Conservation (phyloP, 441 rosid species). For the Adansonia rubrostipa region DNA sequence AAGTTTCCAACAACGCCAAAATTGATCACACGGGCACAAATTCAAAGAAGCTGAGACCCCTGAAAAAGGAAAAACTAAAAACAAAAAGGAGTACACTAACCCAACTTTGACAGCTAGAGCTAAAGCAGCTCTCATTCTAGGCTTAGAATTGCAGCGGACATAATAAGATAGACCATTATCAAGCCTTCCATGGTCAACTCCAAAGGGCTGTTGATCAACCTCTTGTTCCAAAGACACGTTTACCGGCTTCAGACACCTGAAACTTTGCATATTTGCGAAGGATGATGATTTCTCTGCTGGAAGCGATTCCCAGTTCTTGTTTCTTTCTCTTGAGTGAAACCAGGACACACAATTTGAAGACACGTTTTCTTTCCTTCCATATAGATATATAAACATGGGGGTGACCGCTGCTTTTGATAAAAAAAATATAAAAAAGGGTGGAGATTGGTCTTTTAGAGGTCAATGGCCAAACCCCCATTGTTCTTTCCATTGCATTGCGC, state of each 20-base stretch:
- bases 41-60: neutral
- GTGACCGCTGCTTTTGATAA: neutral
- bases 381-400: neutral
- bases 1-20: neutral
- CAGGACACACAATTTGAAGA: neutral
- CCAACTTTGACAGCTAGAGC: constrained; percentile 89
- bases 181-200: constrained; percentile 77
- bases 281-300: constrained; percentile 54
- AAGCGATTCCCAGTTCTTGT: constrained; percentile 65
- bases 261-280: constrained; percentile 70
- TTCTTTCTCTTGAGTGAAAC: neutral
- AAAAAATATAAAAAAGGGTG: neutral
- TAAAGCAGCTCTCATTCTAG: constrained; percentile 90
- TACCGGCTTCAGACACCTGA: constrained; percentile 79
- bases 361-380: neutral
- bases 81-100: constrained; percentile 34
- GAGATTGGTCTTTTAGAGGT: neutral
- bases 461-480: neutral
- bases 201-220: constrained; percentile 63
- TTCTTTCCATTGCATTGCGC: constrained; percentile 10
- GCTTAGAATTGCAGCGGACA: constrained; percentile 85
- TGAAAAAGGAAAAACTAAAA: too few species aligned
- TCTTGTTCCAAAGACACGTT: constrained; percentile 57
- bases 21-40: neutral
- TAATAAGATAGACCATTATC: constrained; percentile 84